A percentile compares a stretch with the other conserved stretches of the same genome.
Conservation (phyloP, 2,329 filamentous ascomycete species). For the Fusarium nodosum region DNA sequence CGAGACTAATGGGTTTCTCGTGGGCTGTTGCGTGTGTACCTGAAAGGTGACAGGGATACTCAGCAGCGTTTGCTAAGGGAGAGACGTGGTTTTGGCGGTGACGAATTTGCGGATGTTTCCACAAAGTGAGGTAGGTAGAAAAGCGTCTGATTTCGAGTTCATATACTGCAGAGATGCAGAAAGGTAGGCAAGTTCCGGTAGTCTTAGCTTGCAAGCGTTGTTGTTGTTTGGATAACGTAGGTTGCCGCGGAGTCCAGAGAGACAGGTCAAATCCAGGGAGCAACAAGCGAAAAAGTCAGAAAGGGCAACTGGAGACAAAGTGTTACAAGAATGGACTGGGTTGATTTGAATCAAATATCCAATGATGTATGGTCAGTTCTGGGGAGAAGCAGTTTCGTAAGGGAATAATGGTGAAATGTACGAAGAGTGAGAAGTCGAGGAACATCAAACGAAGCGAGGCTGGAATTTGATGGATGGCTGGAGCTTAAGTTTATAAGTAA, state of each 20-base stretch:
- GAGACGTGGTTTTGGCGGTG: conserved; percentile 28
- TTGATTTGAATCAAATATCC: conserved; percentile 7
- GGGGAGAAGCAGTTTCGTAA: conserved; percentile 9
- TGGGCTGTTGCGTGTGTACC: conserved; percentile 34
- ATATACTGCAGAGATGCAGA: conserved; percentile 17
- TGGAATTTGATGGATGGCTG: conserved; percentile 39
- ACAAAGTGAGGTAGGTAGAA: background rate
- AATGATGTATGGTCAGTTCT: conserved; percentile 6
- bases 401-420: conserved; percentile 3
- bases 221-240: conserved; percentile 24
- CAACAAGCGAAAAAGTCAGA: conserved; percentile 19
- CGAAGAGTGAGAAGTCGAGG: conserved; percentile 32
- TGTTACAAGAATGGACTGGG: background rate
- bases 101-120: conserved; percentile 22
- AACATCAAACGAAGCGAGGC: conserved; percentile 36
- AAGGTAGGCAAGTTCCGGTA: conserved; percentile 7
- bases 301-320: conserved; percentile 4
- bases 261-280: conserved; percentile 18
- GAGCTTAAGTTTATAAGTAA: conserved; percentile 46
- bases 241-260: conserved; percentile 29
- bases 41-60: conserved; percentile 27
- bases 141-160: conserved; percentile 29
- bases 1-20: conserved; percentile 40
- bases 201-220: conserved; percentile 13
- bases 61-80: conserved; percentile 16